Evolutionary conservation across 228 moss, liverwort and hornwort species (phyloP).

Genomic region (Sphagnum magellanicum): DNA sequence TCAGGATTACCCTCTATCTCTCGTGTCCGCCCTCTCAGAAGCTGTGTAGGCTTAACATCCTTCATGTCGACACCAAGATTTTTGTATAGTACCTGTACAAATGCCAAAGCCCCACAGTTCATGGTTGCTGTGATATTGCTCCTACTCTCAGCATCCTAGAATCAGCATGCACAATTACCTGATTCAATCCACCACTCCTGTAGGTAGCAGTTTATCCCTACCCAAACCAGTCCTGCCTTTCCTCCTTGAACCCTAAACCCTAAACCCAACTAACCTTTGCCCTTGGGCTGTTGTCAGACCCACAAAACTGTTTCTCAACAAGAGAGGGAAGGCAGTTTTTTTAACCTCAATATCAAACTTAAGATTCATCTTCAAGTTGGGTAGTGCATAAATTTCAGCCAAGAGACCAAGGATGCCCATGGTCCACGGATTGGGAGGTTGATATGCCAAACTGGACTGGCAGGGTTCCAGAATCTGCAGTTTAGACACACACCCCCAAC

Average conservation of each 20-base stretch:
- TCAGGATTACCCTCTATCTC: conserved; percentile 88
- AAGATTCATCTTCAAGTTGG: conserved; percentile 93
- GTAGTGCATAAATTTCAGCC: conserved; percentile 80
- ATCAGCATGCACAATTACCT: too few relatives aligned
- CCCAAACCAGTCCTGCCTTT: too few relatives aligned
- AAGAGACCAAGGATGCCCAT: conserved; percentile 95
- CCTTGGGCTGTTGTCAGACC: too few relatives aligned
- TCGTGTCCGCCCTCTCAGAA: conserved; percentile 73
- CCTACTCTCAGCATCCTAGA: too few relatives aligned
- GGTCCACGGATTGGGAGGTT: conserved; percentile 98
- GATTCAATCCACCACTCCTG: too few relatives aligned
- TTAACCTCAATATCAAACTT: conserved; percentile 97
- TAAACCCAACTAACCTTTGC: too few relatives aligned
- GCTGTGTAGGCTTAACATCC: conserved; percentile 89
- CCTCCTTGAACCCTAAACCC: too few relatives aligned
- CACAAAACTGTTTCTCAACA: too few relatives aligned
- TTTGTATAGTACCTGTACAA: conserved; percentile 67
- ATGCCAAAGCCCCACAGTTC: too few relatives aligned
- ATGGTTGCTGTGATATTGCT: too few relatives aligned
- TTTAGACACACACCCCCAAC: too few relatives aligned
- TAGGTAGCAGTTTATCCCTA: too few relatives aligned
- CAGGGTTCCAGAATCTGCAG: conserved; percentile 95
- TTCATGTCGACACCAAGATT: conserved; percentile 83
- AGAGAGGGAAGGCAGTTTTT: background rate
- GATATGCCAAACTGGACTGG: conserved; percentile 87